phyloP scores from a whole-genome alignment of 139 green algal species.

The Chlamydomonas sp. region DNA sequence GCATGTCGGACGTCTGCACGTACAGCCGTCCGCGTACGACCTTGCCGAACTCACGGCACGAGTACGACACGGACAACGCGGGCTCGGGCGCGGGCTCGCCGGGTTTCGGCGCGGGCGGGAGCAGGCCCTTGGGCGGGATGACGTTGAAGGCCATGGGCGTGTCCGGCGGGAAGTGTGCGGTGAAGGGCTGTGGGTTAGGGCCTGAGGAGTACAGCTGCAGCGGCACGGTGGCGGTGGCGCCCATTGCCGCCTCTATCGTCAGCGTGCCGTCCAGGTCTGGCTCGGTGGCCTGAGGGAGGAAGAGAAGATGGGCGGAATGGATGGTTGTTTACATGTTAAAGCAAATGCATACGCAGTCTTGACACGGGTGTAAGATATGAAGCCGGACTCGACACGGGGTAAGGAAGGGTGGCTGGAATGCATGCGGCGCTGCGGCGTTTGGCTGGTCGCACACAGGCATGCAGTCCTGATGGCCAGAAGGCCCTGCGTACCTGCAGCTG shows the following conservation, averaged over 20 bases:
- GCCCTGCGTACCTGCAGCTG: conserved; percentile 43
- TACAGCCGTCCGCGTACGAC: conserved; percentile 57
- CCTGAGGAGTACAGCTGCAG: conserved; percentile 44
- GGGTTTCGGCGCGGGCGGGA: conserved; percentile 21
- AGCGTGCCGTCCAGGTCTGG: conserved; percentile 61
- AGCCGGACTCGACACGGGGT: too few species aligned
- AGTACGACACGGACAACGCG: conserved; percentile 56
- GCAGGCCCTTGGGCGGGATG: conserved; percentile 38
- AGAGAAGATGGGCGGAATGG: not conserved
- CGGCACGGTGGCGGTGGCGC: conserved; percentile 19
- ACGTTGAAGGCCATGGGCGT: conserved; percentile 62
- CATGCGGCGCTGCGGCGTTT: too few species aligned
- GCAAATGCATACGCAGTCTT: too few species aligned
- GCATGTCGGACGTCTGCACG: conserved; percentile 54
- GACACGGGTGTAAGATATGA: too few species aligned
- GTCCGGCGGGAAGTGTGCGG: conserved; percentile 59
- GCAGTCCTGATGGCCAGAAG: too few species aligned
- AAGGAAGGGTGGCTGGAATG: too few species aligned
- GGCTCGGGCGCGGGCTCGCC: conserved; percentile 29
- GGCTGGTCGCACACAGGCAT: too few species aligned
- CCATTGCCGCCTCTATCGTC: conserved; percentile 58
- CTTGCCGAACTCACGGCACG: conserved; percentile 64
- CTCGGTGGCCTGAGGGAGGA: conserved; percentile 45
- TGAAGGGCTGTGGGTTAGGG: conserved; percentile 51
- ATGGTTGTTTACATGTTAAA: too few species aligned